phyloP scores from a whole-genome alignment of 2,329 filamentous ascomycete genomes.

The Trichoderma aggressivum region DNA sequence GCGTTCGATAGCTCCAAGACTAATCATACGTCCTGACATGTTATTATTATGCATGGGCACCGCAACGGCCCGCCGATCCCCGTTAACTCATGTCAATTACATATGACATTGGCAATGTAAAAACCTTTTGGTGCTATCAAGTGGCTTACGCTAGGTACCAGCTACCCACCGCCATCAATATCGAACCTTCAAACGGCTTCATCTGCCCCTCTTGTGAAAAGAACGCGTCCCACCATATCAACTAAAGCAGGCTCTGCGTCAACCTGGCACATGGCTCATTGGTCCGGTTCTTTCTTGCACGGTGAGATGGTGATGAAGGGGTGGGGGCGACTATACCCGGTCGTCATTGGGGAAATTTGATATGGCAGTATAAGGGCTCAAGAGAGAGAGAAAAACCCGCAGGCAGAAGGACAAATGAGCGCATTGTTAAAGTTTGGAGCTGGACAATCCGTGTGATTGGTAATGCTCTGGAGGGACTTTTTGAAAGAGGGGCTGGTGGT shows the following conservation, averaged over 20 bases:
- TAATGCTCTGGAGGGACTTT: background rate
- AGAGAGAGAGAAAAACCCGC: constrained; percentile 4
- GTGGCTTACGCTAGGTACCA: background rate
- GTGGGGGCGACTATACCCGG: constrained; percentile 5
- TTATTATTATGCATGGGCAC: background rate
- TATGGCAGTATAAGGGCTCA: background rate
- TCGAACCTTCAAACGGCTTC: background rate
- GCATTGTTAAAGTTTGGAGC: background rate
- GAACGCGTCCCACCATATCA: constrained; percentile 3
- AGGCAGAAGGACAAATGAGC: background rate
- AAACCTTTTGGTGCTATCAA: background rate
- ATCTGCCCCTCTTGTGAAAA: background rate
- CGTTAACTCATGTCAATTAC: background rate
- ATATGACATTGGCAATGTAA: background rate
- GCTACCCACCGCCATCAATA: background rate
- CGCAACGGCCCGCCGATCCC: constrained; percentile 12
- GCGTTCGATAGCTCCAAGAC: constrained; percentile 1
- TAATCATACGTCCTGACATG: background rate
- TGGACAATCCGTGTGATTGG: background rate
- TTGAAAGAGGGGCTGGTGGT: background rate
- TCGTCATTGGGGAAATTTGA: constrained; percentile 4
- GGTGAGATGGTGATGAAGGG: constrained; percentile 9
- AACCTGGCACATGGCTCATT: constrained; percentile 3
- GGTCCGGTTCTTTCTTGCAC: constrained; percentile 5
- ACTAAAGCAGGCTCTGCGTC: background rate